phyloP scores from a whole-genome alignment of 78 protist species.

The Dictyostelium discoideum region DNA sequence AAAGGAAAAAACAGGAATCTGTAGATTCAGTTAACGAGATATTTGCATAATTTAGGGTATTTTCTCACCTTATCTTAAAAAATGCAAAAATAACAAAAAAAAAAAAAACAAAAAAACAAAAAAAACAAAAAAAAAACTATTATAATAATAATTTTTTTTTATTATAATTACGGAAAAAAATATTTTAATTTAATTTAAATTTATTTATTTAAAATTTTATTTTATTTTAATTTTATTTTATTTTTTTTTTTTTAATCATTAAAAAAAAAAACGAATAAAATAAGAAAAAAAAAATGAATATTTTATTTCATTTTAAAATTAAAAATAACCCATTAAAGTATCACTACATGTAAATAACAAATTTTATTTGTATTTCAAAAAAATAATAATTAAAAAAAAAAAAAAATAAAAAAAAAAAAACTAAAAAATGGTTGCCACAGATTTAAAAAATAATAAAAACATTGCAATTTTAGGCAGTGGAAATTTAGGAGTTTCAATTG shows the following conservation, averaged over 20 bases:
- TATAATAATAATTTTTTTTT: too few relatives aligned
- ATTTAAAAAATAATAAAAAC: not conserved
- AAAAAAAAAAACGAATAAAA: not conserved
- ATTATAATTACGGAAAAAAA: not conserved
- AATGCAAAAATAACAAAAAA: not conserved
- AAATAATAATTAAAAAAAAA: not conserved
- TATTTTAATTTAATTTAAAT: too few relatives aligned
- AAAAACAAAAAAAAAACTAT: not conserved
- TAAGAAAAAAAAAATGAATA: not conserved
- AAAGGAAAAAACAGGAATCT: not conserved
- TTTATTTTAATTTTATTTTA: too few relatives aligned
- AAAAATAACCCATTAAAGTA: not conserved
- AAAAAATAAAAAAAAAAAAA: not conserved
- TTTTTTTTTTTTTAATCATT: too few relatives aligned
- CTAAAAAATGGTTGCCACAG: not conserved
- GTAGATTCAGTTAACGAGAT: not conserved
- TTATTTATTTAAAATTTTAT: too few relatives aligned
- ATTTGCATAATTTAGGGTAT: not conserved
- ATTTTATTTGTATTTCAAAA: not conserved
- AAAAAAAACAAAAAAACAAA: too few relatives aligned
- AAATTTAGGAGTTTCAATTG: conserved; percentile 70
- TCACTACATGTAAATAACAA: not conserved
- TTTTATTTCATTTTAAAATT: not conserved
- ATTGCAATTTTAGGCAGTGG: conserved; percentile 66
- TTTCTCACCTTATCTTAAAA: not conserved